Conservation (phyloP, 768 basidiomycete species). For the Thelephora aurantiotincta region DNA sequence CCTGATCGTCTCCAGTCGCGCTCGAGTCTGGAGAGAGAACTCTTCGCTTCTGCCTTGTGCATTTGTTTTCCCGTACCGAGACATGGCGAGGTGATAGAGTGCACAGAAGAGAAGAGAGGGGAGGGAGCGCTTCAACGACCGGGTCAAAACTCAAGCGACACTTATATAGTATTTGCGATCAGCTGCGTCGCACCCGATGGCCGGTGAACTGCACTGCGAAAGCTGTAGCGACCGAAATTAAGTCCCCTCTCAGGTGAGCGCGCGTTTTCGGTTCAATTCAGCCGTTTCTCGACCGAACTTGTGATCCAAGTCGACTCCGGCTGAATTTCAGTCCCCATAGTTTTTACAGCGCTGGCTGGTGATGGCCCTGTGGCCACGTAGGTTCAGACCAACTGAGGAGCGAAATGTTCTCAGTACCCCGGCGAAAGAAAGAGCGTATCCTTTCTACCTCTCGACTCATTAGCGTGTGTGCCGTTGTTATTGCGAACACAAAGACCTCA, state of each 20-base stretch:
- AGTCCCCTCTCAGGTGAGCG: too few relatives aligned
- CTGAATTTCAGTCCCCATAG: too few relatives aligned
- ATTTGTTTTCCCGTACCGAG: background rate
- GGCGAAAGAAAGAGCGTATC: too few relatives aligned
- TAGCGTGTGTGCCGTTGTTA: background rate
- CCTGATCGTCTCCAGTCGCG: slow-evolving; percentile 54
- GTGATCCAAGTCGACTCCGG: too few relatives aligned
- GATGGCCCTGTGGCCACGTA: background rate
- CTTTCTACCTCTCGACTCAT: too few relatives aligned
- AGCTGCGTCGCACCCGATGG: background rate
- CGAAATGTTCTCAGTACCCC: too few relatives aligned
- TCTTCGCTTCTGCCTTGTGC: slow-evolving; percentile 21
- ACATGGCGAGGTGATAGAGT: background rate
- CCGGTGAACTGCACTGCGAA: too few relatives aligned
- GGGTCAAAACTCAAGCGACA: background rate
- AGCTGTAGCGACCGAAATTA: too few relatives aligned
- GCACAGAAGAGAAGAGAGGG: background rate
- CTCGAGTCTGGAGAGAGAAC: slow-evolving; percentile 42
- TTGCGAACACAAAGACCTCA: background rate
- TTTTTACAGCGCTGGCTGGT: too few relatives aligned
- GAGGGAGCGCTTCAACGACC: background rate
- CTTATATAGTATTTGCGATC: background rate
- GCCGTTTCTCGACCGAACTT: too few relatives aligned
- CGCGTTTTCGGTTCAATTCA: too few relatives aligned
- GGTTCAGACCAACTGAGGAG: too few relatives aligned